phyloP scores from a whole-genome alignment of 257 asterid genomes.

The Knoxia roxburghii region DNA sequence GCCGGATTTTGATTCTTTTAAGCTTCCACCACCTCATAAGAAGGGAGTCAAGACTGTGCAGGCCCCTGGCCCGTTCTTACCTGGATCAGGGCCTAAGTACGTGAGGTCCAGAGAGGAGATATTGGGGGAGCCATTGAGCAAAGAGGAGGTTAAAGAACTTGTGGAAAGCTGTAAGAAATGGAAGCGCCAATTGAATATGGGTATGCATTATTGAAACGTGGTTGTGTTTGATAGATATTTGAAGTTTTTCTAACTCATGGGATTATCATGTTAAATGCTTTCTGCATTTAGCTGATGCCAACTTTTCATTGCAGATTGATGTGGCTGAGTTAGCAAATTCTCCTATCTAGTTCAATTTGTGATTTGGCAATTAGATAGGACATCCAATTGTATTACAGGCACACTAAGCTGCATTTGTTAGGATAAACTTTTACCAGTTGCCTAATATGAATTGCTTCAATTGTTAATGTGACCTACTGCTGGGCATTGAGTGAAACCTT shows the following conservation, averaged over 20 bases:
- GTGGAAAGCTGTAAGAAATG: conserved; percentile 46
- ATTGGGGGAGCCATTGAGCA: conserved; percentile 70
- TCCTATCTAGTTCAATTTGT: neutral
- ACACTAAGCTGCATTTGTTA: neutral
- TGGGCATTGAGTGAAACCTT: neutral
- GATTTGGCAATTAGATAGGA: neutral
- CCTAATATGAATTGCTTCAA: neutral
- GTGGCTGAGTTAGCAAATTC: neutral
- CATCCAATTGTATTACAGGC: neutral
- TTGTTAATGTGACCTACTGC: neutral
- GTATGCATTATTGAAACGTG: conserved; percentile 26
- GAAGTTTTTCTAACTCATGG: neutral
- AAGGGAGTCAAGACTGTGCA: conserved; percentile 97
- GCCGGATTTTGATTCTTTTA: conserved; percentile 83
- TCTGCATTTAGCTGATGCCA: neutral
- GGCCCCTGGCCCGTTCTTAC: conserved; percentile 85
- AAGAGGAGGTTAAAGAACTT: conserved; percentile 61
- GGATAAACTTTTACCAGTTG: neutral
- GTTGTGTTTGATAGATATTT: neutral
- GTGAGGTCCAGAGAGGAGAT: conserved; percentile 64
- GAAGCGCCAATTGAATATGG: conserved; percentile 70
- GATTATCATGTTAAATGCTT: neutral
- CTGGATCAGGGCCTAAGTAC: conserved; percentile 78
- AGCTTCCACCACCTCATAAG: conserved; percentile 72
- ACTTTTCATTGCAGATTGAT: neutral